Conservation (phyloP, 2,329 filamentous ascomycete genomes). For the Periconia sp. region DNA sequence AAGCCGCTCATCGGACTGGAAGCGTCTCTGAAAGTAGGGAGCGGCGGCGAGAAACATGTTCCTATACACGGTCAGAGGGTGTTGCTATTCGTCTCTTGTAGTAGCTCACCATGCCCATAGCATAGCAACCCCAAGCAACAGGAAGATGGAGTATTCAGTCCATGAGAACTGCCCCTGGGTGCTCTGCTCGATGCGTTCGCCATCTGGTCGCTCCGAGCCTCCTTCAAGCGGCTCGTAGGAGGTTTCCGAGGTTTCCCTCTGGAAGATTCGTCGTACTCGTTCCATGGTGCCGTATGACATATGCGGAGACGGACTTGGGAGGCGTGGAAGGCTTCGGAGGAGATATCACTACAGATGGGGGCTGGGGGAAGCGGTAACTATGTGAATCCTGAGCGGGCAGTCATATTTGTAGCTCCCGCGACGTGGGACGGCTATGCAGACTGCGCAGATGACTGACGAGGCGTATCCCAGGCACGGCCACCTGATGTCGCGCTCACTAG, state of each 20-base stretch:
- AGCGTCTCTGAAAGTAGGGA: conserved; percentile 88
- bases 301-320: conserved; percentile 5
- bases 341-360: background rate
- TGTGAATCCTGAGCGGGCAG: conserved; percentile 15
- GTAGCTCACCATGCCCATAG: conserved; percentile 86
- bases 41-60: conserved; percentile 98
- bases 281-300: conserved; percentile 36
- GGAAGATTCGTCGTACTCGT: conserved; percentile 39
- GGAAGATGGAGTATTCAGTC: conserved; percentile 85
- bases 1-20: conserved; percentile 73
- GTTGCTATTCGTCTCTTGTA: background rate
- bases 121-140: conserved; percentile 88
- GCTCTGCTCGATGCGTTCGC: conserved; percentile 36
- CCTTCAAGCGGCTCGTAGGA: conserved; percentile 48
- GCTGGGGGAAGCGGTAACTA: background rate
- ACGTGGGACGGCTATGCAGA: background rate
- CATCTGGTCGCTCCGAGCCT: conserved; percentile 42
- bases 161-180: conserved; percentile 70
- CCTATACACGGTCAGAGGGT: conserved; percentile 58
- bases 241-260: conserved; percentile 27
- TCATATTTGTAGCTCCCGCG: conserved; percentile 23
- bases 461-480: conserved; percentile 20
- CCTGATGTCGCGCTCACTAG: conserved; percentile 16
- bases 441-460: conserved; percentile 16
- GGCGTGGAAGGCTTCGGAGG: background rate